Evolutionary conservation across 345 rosid genomes (phyloP), one percentile per base, ranked within the genome.

Genomic region (Draba incana): DNA sequence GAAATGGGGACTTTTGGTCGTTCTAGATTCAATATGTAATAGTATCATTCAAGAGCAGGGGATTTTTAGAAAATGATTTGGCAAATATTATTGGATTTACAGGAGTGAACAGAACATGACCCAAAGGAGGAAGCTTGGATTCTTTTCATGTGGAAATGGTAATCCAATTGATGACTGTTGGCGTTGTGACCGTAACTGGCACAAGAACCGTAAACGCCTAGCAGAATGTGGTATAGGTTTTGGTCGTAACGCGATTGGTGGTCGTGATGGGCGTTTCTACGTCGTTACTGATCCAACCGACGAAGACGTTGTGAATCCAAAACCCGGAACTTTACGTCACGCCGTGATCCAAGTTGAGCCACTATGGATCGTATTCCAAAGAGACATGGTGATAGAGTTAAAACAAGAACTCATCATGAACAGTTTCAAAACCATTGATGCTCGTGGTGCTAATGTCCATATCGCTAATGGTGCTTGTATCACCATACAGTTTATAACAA

Each of bases 401-500:
- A 77, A 83, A 66, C 75, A 83, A 69, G 85, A 83, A 23, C 80
- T 83, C 39, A 69, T 84, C 55, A 64, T 84, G 79, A 84, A 81
- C 69, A 81, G 83, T 75, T 78, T 63, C 51, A 81, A 81, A 58
- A 84, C 87, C 50, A 79, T 84, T 27, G 85, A 84, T 24, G 87
- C 79, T 39, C 80, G 82, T 43, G 87, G 85, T 14, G 50, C 48
- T 13, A 81, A 79, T 4, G 83, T 83, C 16, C 83, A 81, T 66
- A 81, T 84, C 9, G 79, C 85, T 4, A 69, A 75, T 46, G 87
- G 87, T 7, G 85, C 51, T 2, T 84, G 85, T 68, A 72, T 84
- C 14, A 81, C 87, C 0, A 75, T 84, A 69, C 96, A 91, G 66
- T 76, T 9, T 65, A 65, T 88, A 31, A 85, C 88, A 23, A 85